Percentiles rank a stretch among this genome's conserved stretches.
Conservation (phyloP, 208 protist species). For the Acanthamoeba lenticulata region DNA sequence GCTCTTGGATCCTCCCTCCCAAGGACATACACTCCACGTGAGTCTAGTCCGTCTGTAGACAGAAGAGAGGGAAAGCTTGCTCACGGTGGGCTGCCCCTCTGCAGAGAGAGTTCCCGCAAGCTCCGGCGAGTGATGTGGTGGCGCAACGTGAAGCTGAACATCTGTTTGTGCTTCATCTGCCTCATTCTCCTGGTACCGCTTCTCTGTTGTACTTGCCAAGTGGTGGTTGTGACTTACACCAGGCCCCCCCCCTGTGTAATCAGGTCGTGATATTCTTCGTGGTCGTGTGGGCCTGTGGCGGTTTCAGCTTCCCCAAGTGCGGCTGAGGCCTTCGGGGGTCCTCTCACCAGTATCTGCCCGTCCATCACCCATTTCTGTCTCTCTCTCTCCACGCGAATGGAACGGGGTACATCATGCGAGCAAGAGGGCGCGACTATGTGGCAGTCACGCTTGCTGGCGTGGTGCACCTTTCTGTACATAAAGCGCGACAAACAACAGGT, state of each 20-base stretch:
- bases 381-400: neutral
- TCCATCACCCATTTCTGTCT: neutral
- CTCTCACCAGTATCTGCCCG: neutral
- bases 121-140: slow-evolving; percentile 8
- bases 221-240: neutral
- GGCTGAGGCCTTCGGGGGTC: neutral
- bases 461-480: too few species aligned
- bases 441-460: too few species aligned
- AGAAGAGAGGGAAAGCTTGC: too few species aligned
- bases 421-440: too few species aligned
- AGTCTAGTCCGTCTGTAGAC: too few species aligned
- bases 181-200: neutral
- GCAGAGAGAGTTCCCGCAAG: neutral
- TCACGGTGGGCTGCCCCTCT: too few species aligned
- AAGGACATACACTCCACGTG: too few species aligned
- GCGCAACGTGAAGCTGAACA: slow-evolving; percentile 57
- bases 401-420: neutral
- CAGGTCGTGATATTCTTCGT: slow-evolving; percentile 59
- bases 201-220: neutral
- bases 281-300: slow-evolving; percentile 54
- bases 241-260: neutral
- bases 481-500: too few species aligned
- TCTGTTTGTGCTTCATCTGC: slow-evolving; percentile 15
- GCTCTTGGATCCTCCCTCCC: neutral
- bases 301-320: slow-evolving; percentile 22